These are phyloP conservation scores for Pichia rugopelliculosa DNA, from an alignment of 805 yeast genomes.

Conservation along the genomic window DNA sequence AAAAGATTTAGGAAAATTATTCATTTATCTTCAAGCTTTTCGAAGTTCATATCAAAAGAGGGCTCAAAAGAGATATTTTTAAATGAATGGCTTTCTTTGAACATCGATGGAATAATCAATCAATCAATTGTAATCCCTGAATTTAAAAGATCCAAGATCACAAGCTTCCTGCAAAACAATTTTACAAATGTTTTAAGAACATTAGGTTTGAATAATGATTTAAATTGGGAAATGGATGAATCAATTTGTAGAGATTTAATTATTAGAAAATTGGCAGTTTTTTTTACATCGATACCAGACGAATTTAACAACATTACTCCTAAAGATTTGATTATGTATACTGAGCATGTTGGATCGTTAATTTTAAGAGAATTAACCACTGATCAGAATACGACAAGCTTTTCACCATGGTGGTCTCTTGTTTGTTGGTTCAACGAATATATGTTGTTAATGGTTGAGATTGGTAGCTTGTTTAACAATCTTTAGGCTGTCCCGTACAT, in stretches of 20 bases:
- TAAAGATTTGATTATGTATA: conserved; percentile 44
- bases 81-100: conserved; percentile 37
- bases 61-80: background rate
- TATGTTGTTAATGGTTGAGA: conserved; percentile 58
- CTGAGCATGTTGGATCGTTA: conserved; percentile 48
- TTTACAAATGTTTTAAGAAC: conserved; percentile 17
- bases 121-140: conserved; percentile 14
- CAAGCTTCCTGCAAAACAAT: conserved; percentile 31
- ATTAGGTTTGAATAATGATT: background rate
- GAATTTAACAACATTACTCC: conserved; percentile 47
- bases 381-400: conserved; percentile 44
- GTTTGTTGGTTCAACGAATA: conserved; percentile 74
- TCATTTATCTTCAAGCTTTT: conserved; percentile 24
- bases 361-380: conserved; percentile 56
- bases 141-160: conserved; percentile 15
- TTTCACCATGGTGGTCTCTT: conserved; percentile 70
- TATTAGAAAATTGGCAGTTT: conserved; percentile 11
- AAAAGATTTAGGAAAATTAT: conserved; percentile 19
- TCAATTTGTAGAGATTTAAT: background rate
- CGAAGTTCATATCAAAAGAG: conserved; percentile 45
- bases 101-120: conserved; percentile 13
- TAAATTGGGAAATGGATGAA: conserved; percentile 5
- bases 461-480: conserved; percentile 42
- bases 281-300: conserved; percentile 17
- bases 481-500: background rate